Evolutionary conservation across 2,329 filamentous ascomycete genomes (phyloP).

Genomic region (Cladophialophora immunda): DNA sequence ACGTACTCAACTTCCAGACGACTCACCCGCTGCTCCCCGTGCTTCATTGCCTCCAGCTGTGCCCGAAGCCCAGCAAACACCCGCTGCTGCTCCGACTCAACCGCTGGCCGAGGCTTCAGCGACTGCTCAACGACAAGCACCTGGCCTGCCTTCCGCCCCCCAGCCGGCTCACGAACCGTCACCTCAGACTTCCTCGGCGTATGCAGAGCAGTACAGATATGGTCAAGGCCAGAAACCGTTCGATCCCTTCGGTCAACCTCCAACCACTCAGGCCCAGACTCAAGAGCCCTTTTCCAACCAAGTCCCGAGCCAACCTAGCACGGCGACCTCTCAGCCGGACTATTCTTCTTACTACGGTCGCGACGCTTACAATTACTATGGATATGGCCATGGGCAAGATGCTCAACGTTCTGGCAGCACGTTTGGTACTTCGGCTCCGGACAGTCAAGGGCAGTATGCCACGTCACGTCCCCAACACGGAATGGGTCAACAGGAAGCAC

Average conservation of each 20-base stretch:
- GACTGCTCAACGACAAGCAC: constrained; percentile 66
- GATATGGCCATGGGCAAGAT: constrained; percentile 76
- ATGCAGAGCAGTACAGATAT: constrained; percentile 60
- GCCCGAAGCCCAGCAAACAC: constrained; percentile 52
- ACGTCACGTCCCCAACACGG: constrained; percentile 75
- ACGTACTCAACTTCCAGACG: constrained; percentile 88
- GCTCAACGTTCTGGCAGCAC: constrained; percentile 79
- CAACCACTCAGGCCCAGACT: constrained; percentile 64
- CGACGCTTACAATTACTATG: constrained; percentile 79
- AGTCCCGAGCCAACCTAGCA: constrained; percentile 68
- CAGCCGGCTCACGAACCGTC: constrained; percentile 56
- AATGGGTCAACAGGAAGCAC: constrained; percentile 72
- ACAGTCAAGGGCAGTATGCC: constrained; percentile 67
- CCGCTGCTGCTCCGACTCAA: constrained; percentile 47
- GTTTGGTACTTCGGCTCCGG: constrained; percentile 68
- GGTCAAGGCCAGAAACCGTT: constrained; percentile 76
- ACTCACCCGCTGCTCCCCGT: constrained; percentile 87
- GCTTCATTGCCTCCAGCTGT: constrained; percentile 82
- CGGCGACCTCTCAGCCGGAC: constrained; percentile 70
- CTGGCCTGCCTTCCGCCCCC: constrained; percentile 68
- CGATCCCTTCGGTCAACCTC: constrained; percentile 79
- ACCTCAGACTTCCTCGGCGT: constrained; percentile 55
- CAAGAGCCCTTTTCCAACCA: constrained; percentile 65
- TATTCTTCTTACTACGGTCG: constrained; percentile 88
- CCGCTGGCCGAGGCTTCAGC: constrained; percentile 50